Percentiles rank a stretch among this genome's conserved stretches.
These are phyloP conservation scores for Lunasporangiospora selenospora DNA, from an alignment of 192 early-diverging fungal species.

Conservation along the genomic window DNA sequence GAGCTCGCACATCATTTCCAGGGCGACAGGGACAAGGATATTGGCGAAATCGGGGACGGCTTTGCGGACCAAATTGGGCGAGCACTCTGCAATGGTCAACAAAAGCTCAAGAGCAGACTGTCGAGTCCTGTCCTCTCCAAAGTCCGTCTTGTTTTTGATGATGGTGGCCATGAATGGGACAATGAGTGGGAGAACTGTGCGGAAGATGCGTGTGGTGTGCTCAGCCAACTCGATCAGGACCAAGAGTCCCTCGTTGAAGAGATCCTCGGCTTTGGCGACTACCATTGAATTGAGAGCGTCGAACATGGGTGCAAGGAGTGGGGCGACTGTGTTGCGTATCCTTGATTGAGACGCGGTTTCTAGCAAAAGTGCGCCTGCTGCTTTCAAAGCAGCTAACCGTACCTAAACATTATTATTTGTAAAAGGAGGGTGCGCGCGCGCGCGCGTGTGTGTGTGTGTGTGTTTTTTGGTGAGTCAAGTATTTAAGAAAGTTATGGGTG, in stretches of 20 bases:
- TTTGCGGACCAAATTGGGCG: conserved; percentile 91
- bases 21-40: conserved; percentile 81
- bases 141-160: conserved; percentile 77
- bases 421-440: no score
- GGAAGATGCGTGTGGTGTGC: conserved; percentile 81
- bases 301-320: conserved; percentile 83
- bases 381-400: conserved; percentile 77
- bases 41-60: conserved; percentile 72
- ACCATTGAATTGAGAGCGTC: conserved; percentile 65
- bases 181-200: conserved; percentile 72
- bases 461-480: no score
- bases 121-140: conserved; percentile 82
- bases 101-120: conserved; percentile 92
- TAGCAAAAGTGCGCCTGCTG: conserved; percentile 74
- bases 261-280: conserved; percentile 68
- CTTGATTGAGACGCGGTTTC: conserved; percentile 63
- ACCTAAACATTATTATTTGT: no score
- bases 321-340: conserved; percentile 56
- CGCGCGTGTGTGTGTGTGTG: no score
- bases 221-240: conserved; percentile 87
- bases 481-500: no score
- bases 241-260: conserved; percentile 70
- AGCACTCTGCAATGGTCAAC: conserved; percentile 86
- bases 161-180: conserved; percentile 77
- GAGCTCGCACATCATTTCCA: conserved; percentile 94